A percentile compares a stretch with the other conserved stretches of the same genome.
phyloP scores from a whole-genome alignment of 1,284 basidiomycete genomes.

The Rhodotorula mucilaginosa region DNA sequence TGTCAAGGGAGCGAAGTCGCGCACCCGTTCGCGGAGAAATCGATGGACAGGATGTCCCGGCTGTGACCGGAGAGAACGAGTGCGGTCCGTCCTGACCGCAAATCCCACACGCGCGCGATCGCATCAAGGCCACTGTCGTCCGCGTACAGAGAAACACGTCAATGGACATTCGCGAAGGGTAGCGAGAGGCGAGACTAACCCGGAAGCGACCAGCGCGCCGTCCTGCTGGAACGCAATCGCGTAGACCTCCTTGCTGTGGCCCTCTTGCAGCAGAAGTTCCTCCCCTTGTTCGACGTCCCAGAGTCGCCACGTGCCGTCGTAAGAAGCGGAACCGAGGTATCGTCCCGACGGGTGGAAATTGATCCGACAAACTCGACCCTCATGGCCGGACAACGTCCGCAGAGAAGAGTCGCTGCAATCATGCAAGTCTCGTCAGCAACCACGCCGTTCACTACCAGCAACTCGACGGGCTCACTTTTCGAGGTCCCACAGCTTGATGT shows the following conservation, averaged over 20 bases:
- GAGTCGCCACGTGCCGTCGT: conserved; percentile 96
- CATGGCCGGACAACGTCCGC: conserved; percentile 79
- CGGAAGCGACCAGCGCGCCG: conserved; percentile 86
- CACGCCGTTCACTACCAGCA: not conserved
- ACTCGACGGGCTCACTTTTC: conserved; percentile 58
- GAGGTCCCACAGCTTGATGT: conserved; percentile 84
- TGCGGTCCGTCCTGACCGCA: conserved; percentile 88
- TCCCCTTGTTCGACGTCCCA: conserved; percentile 84
- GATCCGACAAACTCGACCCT: conserved; percentile 84
- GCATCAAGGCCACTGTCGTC: conserved; percentile 84
- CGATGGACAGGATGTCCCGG: conserved; percentile 84
- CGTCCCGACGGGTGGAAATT: conserved; percentile 91
- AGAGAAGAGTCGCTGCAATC: conserved; percentile 68
- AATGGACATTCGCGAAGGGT: not conserved
- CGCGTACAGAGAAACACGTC: not conserved
- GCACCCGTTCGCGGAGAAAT: conserved; percentile 93
- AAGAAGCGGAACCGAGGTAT: conserved; percentile 93
- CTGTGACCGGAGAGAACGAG: conserved; percentile 99
- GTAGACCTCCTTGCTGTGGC: conserved; percentile 96
- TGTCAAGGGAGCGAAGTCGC: conserved; percentile 38
- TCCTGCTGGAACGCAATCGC: conserved; percentile 93
- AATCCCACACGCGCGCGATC: conserved; percentile 94
- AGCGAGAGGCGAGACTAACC: conserved; percentile 56
- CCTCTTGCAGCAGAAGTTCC: conserved; percentile 88
- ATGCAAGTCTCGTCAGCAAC: not conserved